Base-by-base conservation (phyloP, 331 rosid genomes). In the Quercus tomentella region DNA sequence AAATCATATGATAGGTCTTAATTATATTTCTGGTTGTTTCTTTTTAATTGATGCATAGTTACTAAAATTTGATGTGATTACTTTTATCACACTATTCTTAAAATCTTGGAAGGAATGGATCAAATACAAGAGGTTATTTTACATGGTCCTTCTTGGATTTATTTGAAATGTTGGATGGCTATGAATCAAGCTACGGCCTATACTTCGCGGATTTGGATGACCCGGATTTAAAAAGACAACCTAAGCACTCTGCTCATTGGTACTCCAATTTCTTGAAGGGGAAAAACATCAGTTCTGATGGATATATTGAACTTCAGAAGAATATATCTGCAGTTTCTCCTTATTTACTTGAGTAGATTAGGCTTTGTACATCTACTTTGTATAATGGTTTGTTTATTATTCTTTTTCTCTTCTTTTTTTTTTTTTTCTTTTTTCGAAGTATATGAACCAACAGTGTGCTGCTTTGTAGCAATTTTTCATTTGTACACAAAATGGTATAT, bases 221-320 rank as follows among this genome's bases (percentile, higher is more conserved):
- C 80, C 87, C 87, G 11, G 55, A 76, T 23, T 79, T 89, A 35
- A 85, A 73, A 86, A 82, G 96, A 66, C 77, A 78, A 8, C 92
- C 93, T 3, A 92, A 89, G 77, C 84, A 85, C 31, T 92, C 92
- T 55, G 88, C 95, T 31, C 17, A 63, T 22, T 90, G 93, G 97
- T 90, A 82, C 78, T 85, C 95, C 20, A 33, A 73, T 37, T 92
- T 92, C 67, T 66, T 87, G 4, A 86, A 83, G 6, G 78, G 74
- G 2, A 54, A 77, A 9, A 72, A 35, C 35, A 17, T 37, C 70
- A 77, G 58, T 21, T 65, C 70, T 33, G 79, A 63, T 26, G 35
- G 76, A 45, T n/a, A 37, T 60, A 45, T 20, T n/a, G 70, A 75
- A 70, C 68, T 65, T 81, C 63, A 23, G 70, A 55, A 56, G 52